phyloP scores from a whole-genome alignment of 2,329 filamentous ascomycete genomes.

The Paraconiothyrium sp. region DNA sequence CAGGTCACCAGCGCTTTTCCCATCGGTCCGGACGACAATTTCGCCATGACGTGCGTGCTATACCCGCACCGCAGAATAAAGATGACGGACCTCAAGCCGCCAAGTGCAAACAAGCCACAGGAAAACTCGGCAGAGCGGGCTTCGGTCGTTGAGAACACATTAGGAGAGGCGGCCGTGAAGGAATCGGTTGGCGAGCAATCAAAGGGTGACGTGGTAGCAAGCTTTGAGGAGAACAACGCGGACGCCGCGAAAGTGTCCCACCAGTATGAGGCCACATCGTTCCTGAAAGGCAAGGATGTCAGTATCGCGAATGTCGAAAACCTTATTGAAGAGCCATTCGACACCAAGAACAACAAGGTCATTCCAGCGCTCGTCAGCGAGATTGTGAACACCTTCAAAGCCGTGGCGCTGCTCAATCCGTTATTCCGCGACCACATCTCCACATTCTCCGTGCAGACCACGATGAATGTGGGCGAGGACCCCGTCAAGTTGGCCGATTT shows the following conservation, averaged over 20 bases:
- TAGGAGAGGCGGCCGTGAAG: slow-evolving; percentile 58
- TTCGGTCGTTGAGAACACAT: slow-evolving; percentile 52
- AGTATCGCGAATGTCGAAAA: slow-evolving; percentile 97
- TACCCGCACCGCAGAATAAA: slow-evolving; percentile 96
- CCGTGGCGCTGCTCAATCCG: slow-evolving; percentile 91
- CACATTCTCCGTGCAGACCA: slow-evolving; percentile 81
- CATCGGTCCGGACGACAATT: slow-evolving; percentile 79
- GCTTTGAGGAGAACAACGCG: slow-evolving; percentile 85
- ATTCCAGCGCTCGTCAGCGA: slow-evolving; percentile 95
- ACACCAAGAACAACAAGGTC: slow-evolving; percentile 87
- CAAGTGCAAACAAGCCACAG: slow-evolving; percentile 55
- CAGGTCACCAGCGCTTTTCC: slow-evolving; percentile 98
- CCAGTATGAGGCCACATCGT: slow-evolving; percentile 84
- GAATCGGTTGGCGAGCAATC: slow-evolving; percentile 58
- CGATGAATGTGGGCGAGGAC: slow-evolving; percentile 93
- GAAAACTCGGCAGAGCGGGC: slow-evolving; percentile 35
- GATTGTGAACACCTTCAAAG: slow-evolving; percentile 98
- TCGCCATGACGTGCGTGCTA: slow-evolving; percentile 87
- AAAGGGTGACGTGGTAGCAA: slow-evolving; percentile 88
- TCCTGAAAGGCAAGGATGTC: slow-evolving; percentile 89
- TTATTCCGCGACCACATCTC: slow-evolving; percentile 97
- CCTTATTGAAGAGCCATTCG: slow-evolving; percentile 84
- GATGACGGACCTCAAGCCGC: slow-evolving; percentile 83
- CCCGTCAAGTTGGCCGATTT: slow-evolving; percentile 96
- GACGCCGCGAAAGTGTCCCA: slow-evolving; percentile 59